These are phyloP conservation scores for Chaetomium fimeti DNA, from an alignment of 495 filamentous ascomycete genomes.

Conservation along the genomic window DNA sequence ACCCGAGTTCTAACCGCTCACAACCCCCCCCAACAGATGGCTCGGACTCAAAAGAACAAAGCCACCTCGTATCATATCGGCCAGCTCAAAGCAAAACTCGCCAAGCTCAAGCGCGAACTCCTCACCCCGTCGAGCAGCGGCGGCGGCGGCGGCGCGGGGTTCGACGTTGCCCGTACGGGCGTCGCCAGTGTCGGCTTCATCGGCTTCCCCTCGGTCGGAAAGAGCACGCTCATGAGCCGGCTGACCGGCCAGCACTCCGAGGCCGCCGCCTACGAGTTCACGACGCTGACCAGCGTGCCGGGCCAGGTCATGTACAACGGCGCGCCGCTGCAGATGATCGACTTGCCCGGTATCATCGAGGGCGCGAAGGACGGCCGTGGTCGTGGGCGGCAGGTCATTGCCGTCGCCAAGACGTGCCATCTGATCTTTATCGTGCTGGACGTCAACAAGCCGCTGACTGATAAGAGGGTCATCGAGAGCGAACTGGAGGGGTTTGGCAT, in stretches of 20 bases:
- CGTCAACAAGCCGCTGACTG: constrained; percentile 96
- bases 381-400: constrained; percentile 97
- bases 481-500: constrained; percentile 98
- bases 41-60: constrained; percentile 97
- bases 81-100: constrained; percentile 97
- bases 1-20: constrained; percentile 26
- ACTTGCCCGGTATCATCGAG: constrained; percentile 98
- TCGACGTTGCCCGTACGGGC: constrained; percentile 97
- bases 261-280: constrained; percentile 97
- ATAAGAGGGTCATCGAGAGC: constrained; percentile 95
- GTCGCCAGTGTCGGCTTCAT: constrained; percentile 88
- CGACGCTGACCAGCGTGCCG: constrained; percentile 93
- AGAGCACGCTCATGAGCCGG: constrained; percentile 93
- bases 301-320: constrained; percentile 95
- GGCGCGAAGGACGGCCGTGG: constrained; percentile 98
- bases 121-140: constrained; percentile 80
- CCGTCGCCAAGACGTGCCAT: constrained; percentile 97
- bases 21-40: constrained; percentile 62
- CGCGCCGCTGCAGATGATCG: constrained; percentile 96
- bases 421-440: constrained; percentile 98
- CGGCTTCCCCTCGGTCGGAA: constrained; percentile 94
- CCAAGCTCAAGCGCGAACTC: constrained; percentile 93
- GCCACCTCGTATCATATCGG: constrained; percentile 84
- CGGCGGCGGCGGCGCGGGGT: constrained; percentile 85
- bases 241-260: constrained; percentile 97